Evolutionary conservation across 805 yeast species (phyloP).

Genomic region (Schwanniomyces pseudopolymorphus): DNA sequence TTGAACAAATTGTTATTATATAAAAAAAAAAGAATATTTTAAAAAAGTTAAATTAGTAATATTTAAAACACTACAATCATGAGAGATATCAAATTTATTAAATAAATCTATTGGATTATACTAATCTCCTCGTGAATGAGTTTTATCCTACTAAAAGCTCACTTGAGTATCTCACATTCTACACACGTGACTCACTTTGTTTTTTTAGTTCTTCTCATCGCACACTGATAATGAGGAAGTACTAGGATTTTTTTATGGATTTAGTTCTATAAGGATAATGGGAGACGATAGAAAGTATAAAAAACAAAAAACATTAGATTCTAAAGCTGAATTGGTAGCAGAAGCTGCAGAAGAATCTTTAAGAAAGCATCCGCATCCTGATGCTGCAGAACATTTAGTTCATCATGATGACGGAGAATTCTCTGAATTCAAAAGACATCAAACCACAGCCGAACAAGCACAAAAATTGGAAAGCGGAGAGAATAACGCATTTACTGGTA

Average conservation of each 20-base stretch:
- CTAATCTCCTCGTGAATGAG: too few relatives aligned
- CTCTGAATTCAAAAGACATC: constrained; percentile 50
- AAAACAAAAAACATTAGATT: constrained; percentile 51
- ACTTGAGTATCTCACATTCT: neutral
- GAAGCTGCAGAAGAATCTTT: constrained; percentile 62
- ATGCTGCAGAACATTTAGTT: constrained; percentile 33
- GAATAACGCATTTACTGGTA: constrained; percentile 79
- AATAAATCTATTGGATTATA: too few relatives aligned
- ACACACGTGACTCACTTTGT: neutral
- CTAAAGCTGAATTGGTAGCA: constrained; percentile 64
- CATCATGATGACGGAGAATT: constrained; percentile 72
- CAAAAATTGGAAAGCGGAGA: constrained; percentile 55
- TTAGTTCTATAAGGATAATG: constrained; percentile 5
- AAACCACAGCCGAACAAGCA: constrained; percentile 68
- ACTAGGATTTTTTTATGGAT: neutral
- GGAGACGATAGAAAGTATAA: constrained; percentile 43
- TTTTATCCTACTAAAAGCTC: too few relatives aligned
- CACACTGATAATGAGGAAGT: neutral
- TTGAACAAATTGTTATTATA: too few relatives aligned
- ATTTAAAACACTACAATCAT: too few relatives aligned
- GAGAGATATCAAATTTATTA: too few relatives aligned
- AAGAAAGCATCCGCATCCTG: constrained; percentile 47
- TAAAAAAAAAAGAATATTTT: too few relatives aligned
- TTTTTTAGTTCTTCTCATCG: constrained; percentile 1
- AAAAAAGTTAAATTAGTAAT: too few relatives aligned